A percentile compares a stretch with the other conserved stretches of the same genome.
These are phyloP conservation scores for Lojkania enalia DNA, from an alignment of 2,329 filamentous ascomycete genomes.

Conservation along the genomic window DNA sequence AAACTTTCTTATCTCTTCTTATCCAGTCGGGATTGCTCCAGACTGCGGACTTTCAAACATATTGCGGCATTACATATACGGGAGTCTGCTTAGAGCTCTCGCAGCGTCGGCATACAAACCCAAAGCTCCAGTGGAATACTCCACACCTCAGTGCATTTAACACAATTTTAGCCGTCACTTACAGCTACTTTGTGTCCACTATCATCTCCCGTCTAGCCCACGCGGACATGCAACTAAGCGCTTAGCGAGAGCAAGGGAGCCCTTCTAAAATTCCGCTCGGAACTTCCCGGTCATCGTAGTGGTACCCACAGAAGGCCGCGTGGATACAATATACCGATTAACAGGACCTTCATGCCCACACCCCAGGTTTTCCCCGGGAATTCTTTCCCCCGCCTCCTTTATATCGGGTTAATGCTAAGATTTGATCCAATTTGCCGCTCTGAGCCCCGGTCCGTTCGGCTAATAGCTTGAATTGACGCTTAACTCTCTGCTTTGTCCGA, in stretches of 20 bases:
- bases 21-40: constrained; percentile 6
- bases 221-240: no score
- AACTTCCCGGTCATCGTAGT: no score
- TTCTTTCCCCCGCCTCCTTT: constrained; percentile 18
- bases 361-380: constrained; percentile 20
- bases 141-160: no score
- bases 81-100: neutral
- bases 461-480: constrained; percentile 32
- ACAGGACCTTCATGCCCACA: constrained; percentile 6
- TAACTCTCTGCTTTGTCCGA: constrained; percentile 17
- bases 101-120: neutral
- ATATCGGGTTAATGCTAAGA: constrained; percentile 19
- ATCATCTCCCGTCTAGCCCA: no score
- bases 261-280: no score
- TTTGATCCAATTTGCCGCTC: constrained; percentile 15
- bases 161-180: no score
- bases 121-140: no score
- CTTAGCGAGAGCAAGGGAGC: no score
- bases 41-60: constrained; percentile 4
- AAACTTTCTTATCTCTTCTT: constrained; percentile 10
- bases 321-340: constrained; percentile 11
- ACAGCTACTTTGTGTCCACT: no score
- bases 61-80: constrained; percentile 9
- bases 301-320: constrained; percentile 10
- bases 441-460: constrained; percentile 16